phyloP scores from a whole-genome alignment of 192 early-diverging fungal species.

The Glomus cerebriforme region DNA sequence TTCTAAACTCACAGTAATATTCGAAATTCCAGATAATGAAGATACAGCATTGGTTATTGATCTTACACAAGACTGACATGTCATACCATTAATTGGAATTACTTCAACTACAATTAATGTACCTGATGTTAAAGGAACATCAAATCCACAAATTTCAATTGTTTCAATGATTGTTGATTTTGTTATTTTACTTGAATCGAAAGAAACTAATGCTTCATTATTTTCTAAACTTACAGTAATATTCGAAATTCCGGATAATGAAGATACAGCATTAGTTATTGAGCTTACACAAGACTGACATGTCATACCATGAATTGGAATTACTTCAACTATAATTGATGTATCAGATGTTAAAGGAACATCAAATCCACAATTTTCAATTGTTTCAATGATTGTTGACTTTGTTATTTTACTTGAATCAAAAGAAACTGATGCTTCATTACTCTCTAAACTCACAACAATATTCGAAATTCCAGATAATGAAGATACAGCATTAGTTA shows the following conservation, averaged over 20 bases:
- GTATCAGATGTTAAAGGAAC: constrained; percentile 38
- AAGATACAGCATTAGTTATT: constrained; percentile 5
- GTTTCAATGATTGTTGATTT: constrained; percentile 40
- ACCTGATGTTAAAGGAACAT: constrained; percentile 41
- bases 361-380: constrained; percentile 76
- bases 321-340: neutral
- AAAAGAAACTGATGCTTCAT: constrained; percentile 37
- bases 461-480: neutral
- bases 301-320: constrained; percentile 6
- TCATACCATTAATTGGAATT: constrained; percentile 2
- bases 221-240: constrained; percentile 36
- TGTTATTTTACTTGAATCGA: constrained; percentile 15
- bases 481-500: neutral
- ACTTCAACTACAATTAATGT: neutral
- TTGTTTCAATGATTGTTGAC: constrained; percentile 43
- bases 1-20: constrained; percentile 33
- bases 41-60: constrained; percentile 21
- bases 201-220: constrained; percentile 38
- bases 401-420: constrained; percentile 16
- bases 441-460: constrained; percentile 37
- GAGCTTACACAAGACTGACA: constrained; percentile 29
- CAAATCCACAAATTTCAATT: constrained; percentile 75
- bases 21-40: neutral
- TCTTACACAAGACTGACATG: constrained; percentile 25
- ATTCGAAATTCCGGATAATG: neutral